Evolutionary conservation across 169 alveolate species (phyloP).

Genomic region (Cyclospora cayetanensis): DNA sequence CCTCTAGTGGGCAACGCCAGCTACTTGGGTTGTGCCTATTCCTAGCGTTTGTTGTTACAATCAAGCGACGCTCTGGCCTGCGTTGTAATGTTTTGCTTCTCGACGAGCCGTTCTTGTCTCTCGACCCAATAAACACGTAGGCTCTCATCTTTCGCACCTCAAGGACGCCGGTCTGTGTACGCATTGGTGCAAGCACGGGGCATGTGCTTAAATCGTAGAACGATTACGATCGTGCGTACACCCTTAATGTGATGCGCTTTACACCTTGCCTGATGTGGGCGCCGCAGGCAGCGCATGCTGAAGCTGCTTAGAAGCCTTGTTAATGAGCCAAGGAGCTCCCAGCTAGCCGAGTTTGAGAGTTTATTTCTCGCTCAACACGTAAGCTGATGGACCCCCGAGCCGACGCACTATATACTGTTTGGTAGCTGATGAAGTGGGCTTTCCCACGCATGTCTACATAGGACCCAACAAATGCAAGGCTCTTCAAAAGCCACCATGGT

Average conservation of each 20-base stretch:
- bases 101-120: constrained; percentile 56
- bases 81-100: constrained; percentile 34
- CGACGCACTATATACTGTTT: too few species aligned
- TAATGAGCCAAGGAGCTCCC: constrained; percentile 13
- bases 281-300: constrained; percentile 38
- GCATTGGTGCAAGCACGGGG: too few species aligned
- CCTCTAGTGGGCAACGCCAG: constrained; percentile 63
- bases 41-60: constrained; percentile 39
- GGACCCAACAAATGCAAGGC: too few species aligned
- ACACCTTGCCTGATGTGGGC: too few species aligned
- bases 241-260: too few species aligned
- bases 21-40: constrained; percentile 45
- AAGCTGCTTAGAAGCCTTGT: constrained; percentile 37
- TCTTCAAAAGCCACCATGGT: too few species aligned
- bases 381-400: not conserved
- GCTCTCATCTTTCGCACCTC: too few species aligned
- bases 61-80: constrained; percentile 61
- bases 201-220: too few species aligned
- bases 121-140: constrained; percentile 27
- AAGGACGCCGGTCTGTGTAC: too few species aligned
- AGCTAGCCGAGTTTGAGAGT: constrained; percentile 48
- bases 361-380: constrained; percentile 40
- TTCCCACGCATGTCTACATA: too few species aligned
- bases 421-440: too few species aligned
- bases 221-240: too few species aligned